A percentile compares a stretch with the other conserved stretches of the same genome.
Evolutionary conservation across 2,329 filamentous ascomycete species (phyloP).

Genomic region (Venturia nashicola): DNA sequence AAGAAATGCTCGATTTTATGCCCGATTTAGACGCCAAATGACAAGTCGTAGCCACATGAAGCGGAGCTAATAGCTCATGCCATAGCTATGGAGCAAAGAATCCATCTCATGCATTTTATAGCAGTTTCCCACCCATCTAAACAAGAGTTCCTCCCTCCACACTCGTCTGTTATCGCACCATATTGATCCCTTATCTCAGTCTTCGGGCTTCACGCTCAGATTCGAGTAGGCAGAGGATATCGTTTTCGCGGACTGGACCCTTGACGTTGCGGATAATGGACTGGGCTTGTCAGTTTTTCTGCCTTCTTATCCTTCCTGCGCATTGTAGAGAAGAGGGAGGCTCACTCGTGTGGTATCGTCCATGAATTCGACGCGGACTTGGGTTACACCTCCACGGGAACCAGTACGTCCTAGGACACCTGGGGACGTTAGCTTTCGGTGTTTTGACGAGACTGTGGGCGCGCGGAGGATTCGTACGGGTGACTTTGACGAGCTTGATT

Average conservation of each 20-base stretch:
- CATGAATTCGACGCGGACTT: constrained; percentile 49
- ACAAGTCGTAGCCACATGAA: not conserved
- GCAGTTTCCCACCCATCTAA: not conserved
- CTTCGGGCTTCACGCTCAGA: constrained; percentile 98
- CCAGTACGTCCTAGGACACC: constrained; percentile 39
- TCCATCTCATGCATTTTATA: not conserved
- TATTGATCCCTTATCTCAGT: constrained; percentile 61
- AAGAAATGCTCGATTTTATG: not conserved
- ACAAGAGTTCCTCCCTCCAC: not conserved
- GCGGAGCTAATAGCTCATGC: not conserved
- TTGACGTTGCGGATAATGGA: constrained; percentile 99
- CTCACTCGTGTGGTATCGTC: constrained; percentile 13
- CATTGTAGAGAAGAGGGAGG: not conserved
- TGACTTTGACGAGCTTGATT: constrained; percentile 35
- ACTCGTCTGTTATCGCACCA: not conserved
- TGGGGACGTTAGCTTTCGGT: constrained; percentile 44
- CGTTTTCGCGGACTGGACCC: constrained; percentile 64
- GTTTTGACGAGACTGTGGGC: constrained; percentile 89
- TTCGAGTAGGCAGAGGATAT: constrained; percentile 99
- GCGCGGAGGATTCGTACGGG: not conserved
- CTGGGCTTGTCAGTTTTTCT: not conserved
- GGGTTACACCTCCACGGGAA: constrained; percentile 99
- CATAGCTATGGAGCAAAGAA: not conserved
- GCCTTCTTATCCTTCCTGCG: not conserved
- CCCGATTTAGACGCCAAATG: not conserved